These are phyloP conservation scores for Herpetospermum pedunculosum DNA, from an alignment of 306 rosid genomes.

Conservation along the genomic window DNA sequence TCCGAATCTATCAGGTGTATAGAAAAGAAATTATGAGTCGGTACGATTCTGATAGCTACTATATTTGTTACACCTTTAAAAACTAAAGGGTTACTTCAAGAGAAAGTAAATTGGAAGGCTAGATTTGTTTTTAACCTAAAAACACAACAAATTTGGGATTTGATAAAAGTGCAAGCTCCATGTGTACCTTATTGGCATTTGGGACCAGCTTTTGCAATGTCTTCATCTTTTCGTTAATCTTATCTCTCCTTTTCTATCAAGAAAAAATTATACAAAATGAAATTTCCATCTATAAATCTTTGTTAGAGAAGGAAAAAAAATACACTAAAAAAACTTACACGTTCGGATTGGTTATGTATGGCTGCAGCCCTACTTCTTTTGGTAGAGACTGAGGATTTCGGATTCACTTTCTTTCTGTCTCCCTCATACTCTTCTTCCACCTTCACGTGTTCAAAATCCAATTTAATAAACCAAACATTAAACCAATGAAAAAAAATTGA, in stretches of 20 bases:
- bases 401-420: constrained; percentile 28
- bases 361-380: constrained; percentile 86
- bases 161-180: not conserved
- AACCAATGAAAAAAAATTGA: too few relatives aligned
- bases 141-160: not conserved
- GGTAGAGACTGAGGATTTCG: constrained; percentile 48
- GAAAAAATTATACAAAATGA: not conserved
- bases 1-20: not conserved
- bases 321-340: constrained; percentile 24
- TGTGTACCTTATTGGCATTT: constrained; percentile 87
- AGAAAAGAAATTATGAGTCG: too few relatives aligned
- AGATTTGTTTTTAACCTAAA: not conserved
- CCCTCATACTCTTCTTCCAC: constrained; percentile 31
- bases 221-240: constrained; percentile 93
- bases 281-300: not conserved
- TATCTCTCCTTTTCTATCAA: constrained; percentile 88
- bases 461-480: too few relatives aligned
- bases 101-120: too few relatives aligned
- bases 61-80: too few relatives aligned
- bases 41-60: too few relatives aligned
- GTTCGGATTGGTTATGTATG: constrained; percentile 92
- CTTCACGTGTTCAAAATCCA: constrained; percentile 16
- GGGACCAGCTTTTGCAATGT: constrained; percentile 96
- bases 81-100: too few relatives aligned
- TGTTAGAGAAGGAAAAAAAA: not conserved